Base-by-base conservation (phyloP, 2,329 filamentous ascomycete genomes). In the Penicillium sp. region DNA sequence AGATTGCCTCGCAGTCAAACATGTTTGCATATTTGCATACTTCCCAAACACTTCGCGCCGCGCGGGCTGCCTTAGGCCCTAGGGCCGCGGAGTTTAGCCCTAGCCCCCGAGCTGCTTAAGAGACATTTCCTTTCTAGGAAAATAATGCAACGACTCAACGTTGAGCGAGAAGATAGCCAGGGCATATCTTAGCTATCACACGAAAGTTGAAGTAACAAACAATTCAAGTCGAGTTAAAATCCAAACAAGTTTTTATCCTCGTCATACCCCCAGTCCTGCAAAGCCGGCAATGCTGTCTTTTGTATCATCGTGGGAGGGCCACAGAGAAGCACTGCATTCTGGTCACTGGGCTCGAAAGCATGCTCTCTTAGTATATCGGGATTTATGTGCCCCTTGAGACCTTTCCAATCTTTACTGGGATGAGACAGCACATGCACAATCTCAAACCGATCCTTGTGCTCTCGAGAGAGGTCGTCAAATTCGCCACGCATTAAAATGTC, bases 301-400 rank as follows among this genome's bases (percentile, higher is more conserved):
- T 78, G 73, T 51, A 82, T 81, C 76, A 82, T 77, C 1, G 69
- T 68, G 5, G 77, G 77, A 38, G 78, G 78, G 0, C 80, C 79
- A 62, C 79, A 83, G 38, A 82, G 62, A 30, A 83, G 76, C 3
- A 74, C 74, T 1, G 75, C 75, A 23, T 65, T 75, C 3, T 67
- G 68, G 38, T 77, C 67, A 0, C 59, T 67, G 0, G 80, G 78
- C 46, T 65, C 59, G 62, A 79, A 81, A 28, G 77, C 59, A 48
- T 65, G 65, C 51, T 73, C 60, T 62, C 70, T 73, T 40, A 80
- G 67, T 5, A 78, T 66, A 1, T 74, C 70, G 21, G 60, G 70
- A 61, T 76, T 69, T 1, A 80, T 74, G 62, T 77, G 71, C 0
- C 79, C 80, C 50, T 66, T 77, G 42, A 73, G 61, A 0, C 78